Evolutionary conservation across 2,329 filamentous ascomycete species (phyloP), one percentile per base, ranked within the genome.

Genomic region (Cordyceps cateniannulata): DNA sequence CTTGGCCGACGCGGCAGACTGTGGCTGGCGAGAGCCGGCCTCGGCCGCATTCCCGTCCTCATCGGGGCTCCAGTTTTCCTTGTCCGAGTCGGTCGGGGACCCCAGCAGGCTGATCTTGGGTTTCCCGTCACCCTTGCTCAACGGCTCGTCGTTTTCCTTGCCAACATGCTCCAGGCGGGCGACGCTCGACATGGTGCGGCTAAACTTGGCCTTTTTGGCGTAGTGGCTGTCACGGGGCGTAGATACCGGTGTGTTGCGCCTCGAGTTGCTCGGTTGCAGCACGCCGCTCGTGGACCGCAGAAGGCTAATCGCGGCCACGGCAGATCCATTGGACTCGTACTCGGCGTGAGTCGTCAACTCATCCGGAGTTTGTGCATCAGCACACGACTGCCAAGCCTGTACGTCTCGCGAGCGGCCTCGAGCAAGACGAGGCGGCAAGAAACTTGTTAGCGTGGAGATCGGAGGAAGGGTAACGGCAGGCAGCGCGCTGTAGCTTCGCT

Each of bases 321-420:
- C 91, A 47, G 89, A 93, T 24, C 90, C 91, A 66, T 82, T 90
- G 8, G 85, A 85, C 69, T 96, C 91, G 66, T 90, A 86, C 74
- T 93, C 89, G 10, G 90, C 89, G 66, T 91, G 88, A n/a, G 84
- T 84, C 24, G 88, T 92, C 60, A 96, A 77, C 65, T 91, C 89
- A 68, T 91, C 90, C 48, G 89, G 86, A 56, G 84, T 77, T 65
- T 95, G 90, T 8, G 87, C 86, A 70, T 96, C 91, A 68, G 91
- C 93, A 76, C 90, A 93, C 61, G 91, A 91, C 69, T 96, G 91
- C 93, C 93, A 97, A 7, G 89, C 90, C 55, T 92, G 86, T 20
- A 92, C 90, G 72, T 97, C 90, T 59, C 91, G 86, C 61, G 93
- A 96, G 61, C 93, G 84, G 59, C 90, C 90, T 60, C 87, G 85